Evolutionary conservation across 2,329 filamentous ascomycete species (phyloP), one percentile per base, ranked within the genome.

Genomic region (Colletotrichum liriopes): DNA sequence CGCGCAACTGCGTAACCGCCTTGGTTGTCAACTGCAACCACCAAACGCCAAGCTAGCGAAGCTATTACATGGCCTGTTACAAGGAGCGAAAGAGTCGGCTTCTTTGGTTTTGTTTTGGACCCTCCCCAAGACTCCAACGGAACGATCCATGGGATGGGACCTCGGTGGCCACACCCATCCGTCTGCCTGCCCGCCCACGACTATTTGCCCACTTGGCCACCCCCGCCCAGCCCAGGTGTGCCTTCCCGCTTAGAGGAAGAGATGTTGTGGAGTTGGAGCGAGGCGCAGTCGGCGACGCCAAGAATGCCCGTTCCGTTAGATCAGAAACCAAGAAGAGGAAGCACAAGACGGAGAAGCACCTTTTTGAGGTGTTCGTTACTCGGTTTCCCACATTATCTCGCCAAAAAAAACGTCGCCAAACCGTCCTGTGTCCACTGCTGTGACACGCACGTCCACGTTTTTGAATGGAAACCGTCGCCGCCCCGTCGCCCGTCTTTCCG

Each of bases 281-380:
- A 69, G 69, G 69, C 69, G 65, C 69, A 72, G 65, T 45, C 43
- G 51, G 59, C 35, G 56, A 18, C 43, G 69, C 69, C 65, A 72
- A 72, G 69, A 8, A 32, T 20, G 61, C 35, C 68, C 39, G 43
- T 63, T 69, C 58, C 45, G 59, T 72, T 39, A n/a, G 59, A 66
- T 45, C 56, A 64, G 45, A 52, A 45, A 45, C 12, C 20, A 12
- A n/a, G n/a, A 32, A 2, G 32, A 7, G 52, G 52, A 23, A 29
- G 20, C 32, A 56, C 20, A 11, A 23, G 35, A 37, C 52, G 20
- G 52, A n/a, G 20, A 8, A 52, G n/a, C 16, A 32, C 41, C 20
- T 29, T 29, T 59, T 8, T 23, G 55, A 5, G 41, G 32, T 43
- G 56, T 26, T 43, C 18, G 29, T 7, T 29, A 12, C 2, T 32